Conservation (phyloP, 2,329 filamentous ascomycete species). For the Tricladium varicosporioides region DNA sequence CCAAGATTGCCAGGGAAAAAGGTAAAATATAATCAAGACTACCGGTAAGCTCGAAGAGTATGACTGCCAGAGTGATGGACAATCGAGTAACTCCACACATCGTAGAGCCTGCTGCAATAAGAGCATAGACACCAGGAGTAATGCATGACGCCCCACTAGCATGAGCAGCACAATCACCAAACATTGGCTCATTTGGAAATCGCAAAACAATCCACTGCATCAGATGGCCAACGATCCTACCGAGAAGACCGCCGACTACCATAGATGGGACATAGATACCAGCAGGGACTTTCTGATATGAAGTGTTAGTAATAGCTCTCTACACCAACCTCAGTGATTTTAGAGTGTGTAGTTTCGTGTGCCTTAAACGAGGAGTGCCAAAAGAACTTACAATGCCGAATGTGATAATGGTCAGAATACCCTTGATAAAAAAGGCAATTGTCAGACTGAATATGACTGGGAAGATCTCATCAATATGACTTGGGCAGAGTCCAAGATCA, state of each 20-base stretch:
- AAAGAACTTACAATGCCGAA: slow-evolving; percentile 72
- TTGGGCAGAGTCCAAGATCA: slow-evolving; percentile 74
- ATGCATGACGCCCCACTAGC: slow-evolving; percentile 77
- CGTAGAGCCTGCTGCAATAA: slow-evolving; percentile 91
- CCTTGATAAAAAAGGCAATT: slow-evolving; percentile 84
- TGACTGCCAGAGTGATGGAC: slow-evolving; percentile 90
- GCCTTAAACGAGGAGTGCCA: neutral
- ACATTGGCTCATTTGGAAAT: slow-evolving; percentile 70
- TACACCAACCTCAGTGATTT: too few relatives aligned
- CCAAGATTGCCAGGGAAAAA: slow-evolving; percentile 86
- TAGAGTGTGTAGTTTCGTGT: too few relatives aligned
- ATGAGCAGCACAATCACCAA: slow-evolving; percentile 68
- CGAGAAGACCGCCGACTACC: slow-evolving; percentile 93
- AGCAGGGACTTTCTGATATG: slow-evolving; percentile 74
- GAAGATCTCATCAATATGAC: slow-evolving; percentile 71
- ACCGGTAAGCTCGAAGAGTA: slow-evolving; percentile 92
- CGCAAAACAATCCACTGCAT: slow-evolving; percentile 78
- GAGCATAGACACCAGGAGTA: slow-evolving; percentile 92
- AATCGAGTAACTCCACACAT: slow-evolving; percentile 97
- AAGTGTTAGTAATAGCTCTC: slow-evolving; percentile 10
- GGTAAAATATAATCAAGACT: slow-evolving; percentile 93
- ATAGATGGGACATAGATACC: slow-evolving; percentile 98
- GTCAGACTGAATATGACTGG: slow-evolving; percentile 69
- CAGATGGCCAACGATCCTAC: slow-evolving; percentile 80
- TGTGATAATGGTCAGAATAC: slow-evolving; percentile 81